Percentiles rank a stretch among this genome's conserved stretches.
phyloP scores from a whole-genome alignment of 768 basidiomycete genomes.

The Xerocomellus amylosporus region DNA sequence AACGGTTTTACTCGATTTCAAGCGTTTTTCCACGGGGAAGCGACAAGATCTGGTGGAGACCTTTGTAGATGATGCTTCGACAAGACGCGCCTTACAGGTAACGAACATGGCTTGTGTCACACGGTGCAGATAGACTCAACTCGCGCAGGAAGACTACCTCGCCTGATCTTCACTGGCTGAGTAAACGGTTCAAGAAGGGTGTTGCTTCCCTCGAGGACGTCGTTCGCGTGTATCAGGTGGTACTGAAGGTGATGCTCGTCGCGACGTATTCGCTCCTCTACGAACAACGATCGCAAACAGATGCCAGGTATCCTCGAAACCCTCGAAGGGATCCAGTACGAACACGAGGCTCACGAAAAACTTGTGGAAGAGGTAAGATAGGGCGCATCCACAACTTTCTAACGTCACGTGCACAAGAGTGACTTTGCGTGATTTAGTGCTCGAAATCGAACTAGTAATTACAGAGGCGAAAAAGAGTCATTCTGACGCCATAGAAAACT shows the following conservation, averaged over 20 bases:
- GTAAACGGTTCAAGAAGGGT: conserved; percentile 86
- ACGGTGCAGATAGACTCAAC: neutral
- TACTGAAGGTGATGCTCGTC: conserved; percentile 57
- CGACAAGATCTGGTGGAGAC: conserved; percentile 85
- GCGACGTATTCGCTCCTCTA: neutral
- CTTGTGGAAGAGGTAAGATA: conserved; percentile 69
- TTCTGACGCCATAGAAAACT: too few species aligned
- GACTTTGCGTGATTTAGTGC: too few species aligned
- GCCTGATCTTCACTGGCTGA: conserved; percentile 91
- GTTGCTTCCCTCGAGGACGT: conserved; percentile 90
- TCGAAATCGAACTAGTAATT: too few species aligned
- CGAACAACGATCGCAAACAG: conserved; percentile 36
- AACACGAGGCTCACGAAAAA: conserved; percentile 43
- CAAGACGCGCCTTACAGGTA: conserved; percentile 73
- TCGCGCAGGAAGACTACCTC: conserved; percentile 74
- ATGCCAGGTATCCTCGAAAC: conserved; percentile 70
- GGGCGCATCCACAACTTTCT: too few species aligned
- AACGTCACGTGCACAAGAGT: too few species aligned
- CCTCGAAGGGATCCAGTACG: conserved; percentile 50
- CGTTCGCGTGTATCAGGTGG: conserved; percentile 92
- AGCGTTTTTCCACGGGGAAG: conserved; percentile 49
- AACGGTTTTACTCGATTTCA: too few species aligned
- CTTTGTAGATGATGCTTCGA: conserved; percentile 75
- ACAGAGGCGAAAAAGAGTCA: too few species aligned
- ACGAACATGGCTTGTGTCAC: neutral